phyloP scores from a whole-genome alignment of 768 basidiomycete species.

The Cystofilobasidium bisporidii region DNA sequence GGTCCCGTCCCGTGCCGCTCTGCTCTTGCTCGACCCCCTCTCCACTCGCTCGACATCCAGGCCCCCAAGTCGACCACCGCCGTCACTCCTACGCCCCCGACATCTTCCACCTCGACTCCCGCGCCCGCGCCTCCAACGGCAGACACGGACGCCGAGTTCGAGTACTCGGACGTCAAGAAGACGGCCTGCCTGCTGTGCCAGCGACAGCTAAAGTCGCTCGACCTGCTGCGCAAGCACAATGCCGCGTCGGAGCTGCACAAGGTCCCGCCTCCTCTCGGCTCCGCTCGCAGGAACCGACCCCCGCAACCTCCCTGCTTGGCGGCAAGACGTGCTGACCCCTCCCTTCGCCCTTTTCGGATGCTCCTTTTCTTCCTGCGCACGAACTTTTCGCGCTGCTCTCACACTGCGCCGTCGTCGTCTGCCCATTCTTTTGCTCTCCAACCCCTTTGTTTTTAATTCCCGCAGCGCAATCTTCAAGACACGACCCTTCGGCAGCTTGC shows the following conservation, averaged over 20 bases:
- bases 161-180: slow-evolving; percentile 65
- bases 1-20: too few species aligned
- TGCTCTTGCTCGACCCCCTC: too few species aligned
- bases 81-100: too few species aligned
- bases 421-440: neutral
- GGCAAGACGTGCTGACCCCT: neutral
- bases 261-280: slow-evolving; percentile 44
- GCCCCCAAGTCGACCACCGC: too few species aligned
- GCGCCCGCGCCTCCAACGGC: neutral
- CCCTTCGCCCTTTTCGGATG: too few species aligned
- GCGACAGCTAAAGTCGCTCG: slow-evolving; percentile 79
- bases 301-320: too few species aligned
- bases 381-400: slow-evolving; percentile 5
- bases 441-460: neutral
- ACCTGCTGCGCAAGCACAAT: slow-evolving; percentile 79
- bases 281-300: slow-evolving; percentile 30
- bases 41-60: too few species aligned
- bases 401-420: too few species aligned
- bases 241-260: slow-evolving; percentile 93
- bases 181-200: slow-evolving; percentile 83
- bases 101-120: too few species aligned
- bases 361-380: slow-evolving; percentile 6
- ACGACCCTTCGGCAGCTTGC: slow-evolving; percentile 50
- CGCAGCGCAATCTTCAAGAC: slow-evolving; percentile 74
- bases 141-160: slow-evolving; percentile 54